Evolutionary conservation across 2,329 filamentous ascomycete genomes (phyloP).

Genomic region (Amauroascus niger): DNA sequence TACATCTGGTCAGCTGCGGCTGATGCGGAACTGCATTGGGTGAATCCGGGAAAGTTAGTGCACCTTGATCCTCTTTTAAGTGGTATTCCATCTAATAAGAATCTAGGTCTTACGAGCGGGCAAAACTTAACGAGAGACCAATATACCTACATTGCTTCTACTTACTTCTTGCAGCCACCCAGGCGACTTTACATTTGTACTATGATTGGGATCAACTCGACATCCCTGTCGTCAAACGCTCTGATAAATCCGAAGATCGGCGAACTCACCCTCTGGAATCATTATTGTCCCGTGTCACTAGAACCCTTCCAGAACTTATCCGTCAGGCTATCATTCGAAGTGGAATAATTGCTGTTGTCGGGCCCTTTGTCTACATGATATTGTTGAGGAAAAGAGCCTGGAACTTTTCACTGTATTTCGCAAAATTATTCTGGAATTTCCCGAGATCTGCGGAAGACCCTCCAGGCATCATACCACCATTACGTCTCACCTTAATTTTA

Average conservation of each 20-base stretch:
- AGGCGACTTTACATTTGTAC: constrained; percentile 60
- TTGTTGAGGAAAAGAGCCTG: constrained; percentile 56
- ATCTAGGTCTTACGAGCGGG: constrained; percentile 50
- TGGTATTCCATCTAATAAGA: constrained; percentile 4
- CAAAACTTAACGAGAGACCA: constrained; percentile 73
- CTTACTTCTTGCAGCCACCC: constrained; percentile 56
- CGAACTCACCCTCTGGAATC: constrained; percentile 30
- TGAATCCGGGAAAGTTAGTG: constrained; percentile 58
- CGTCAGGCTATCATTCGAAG: constrained; percentile 27
- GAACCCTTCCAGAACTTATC: constrained; percentile 25
- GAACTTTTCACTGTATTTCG: constrained; percentile 59
- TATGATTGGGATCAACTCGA: constrained; percentile 62
- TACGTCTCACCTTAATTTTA: constrained; percentile 46
- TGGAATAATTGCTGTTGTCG: constrained; percentile 38
- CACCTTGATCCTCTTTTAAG: not conserved
- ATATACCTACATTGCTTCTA: constrained; percentile 69
- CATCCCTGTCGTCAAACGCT: constrained; percentile 39
- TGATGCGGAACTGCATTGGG: constrained; percentile 57
- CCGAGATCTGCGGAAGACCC: constrained; percentile 57
- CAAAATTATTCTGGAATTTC: constrained; percentile 65
- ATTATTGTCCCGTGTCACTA: constrained; percentile 33
- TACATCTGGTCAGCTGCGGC: constrained; percentile 63
- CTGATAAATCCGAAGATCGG: constrained; percentile 26
- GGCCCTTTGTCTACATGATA: constrained; percentile 51
- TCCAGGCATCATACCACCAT: constrained; percentile 47